phyloP scores from a whole-genome alignment of 257 asterid genomes.

The Euphrasia confusa region DNA sequence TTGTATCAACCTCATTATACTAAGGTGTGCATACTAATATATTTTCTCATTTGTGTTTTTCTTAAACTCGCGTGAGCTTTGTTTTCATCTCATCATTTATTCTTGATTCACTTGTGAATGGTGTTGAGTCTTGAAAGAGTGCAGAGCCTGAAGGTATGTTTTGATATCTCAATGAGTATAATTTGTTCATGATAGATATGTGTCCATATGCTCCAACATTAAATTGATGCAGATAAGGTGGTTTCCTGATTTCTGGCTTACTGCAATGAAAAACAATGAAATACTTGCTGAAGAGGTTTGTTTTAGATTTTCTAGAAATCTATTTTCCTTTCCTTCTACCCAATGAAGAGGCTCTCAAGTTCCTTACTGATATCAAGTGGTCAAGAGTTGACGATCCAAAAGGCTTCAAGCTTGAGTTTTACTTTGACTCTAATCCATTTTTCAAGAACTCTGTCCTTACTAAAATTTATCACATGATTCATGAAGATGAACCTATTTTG shows the following conservation, averaged over 20 bases:
- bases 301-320: background rate
- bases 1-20: constrained; percentile 48
- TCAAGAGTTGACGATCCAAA: constrained; percentile 58
- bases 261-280: constrained; percentile 71
- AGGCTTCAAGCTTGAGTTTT: constrained; percentile 78
- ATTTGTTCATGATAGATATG: background rate
- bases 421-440: constrained; percentile 54
- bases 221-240: constrained; percentile 48
- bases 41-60: background rate
- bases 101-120: constrained; percentile 38
- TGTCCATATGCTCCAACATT: background rate
- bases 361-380: constrained; percentile 79
- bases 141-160: constrained; percentile 24
- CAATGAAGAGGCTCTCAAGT: constrained; percentile 73
- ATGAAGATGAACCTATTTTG: constrained; percentile 81
- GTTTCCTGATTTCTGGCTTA: constrained; percentile 80
- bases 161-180: background rate
- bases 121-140: constrained; percentile 24
- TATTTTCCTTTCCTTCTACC: background rate
- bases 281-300: constrained; percentile 71
- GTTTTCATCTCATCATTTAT: background rate
- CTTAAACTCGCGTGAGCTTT: background rate
- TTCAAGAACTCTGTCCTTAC: constrained; percentile 63
- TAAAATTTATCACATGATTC: constrained; percentile 84
- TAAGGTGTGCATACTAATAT: constrained; percentile 32